Evolutionary conservation across 2,329 filamentous ascomycete genomes (phyloP), one percentile per base, ranked within the genome.

Genomic region (Dactylellina drechsleri): DNA sequence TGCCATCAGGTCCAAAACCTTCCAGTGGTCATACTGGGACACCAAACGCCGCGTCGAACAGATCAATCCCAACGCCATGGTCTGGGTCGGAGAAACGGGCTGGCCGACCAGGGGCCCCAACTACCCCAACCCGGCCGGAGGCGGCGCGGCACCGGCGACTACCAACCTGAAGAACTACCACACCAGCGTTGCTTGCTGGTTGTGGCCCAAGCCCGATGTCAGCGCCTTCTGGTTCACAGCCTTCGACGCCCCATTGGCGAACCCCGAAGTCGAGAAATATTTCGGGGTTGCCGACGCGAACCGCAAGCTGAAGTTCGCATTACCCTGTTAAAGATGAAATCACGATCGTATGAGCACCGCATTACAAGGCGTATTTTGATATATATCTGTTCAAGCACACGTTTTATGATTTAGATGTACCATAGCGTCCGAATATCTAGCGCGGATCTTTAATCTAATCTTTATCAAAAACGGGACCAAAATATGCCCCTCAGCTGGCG

Each of bases 51-150:
- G 87, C 80, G 87, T 92, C 77, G 87, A 90, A 82, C 80, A 84
- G 74, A 77, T 89, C 64, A 85, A 86, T 43, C 87, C 87, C 36
- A 83, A 83, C 36, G 81, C 86, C 74, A 87, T 89, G 80, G 85
- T 92, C 78, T 89, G 88, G 84, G 89, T 88, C 77, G 90, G 89
- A 77, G 90, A 91, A 83, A 90, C 88, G 74, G 87, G 85, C 76
- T 90, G 88, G 89, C 88, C 88, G 28, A 88, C 86, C 85, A 76
- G 89, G 89, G n/a, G n/a, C n/a, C n/a, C n/a, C n/a, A n/a, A n/a
- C n/a, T n/a, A n/a, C 67, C n/a, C n/a, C n/a, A n/a, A n/a, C n/a
- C n/a, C n/a, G n/a, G n/a, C n/a, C n/a, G n/a, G n/a, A n/a, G n/a
- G n/a, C n/a, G n/a, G n/a, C n/a, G n/a, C n/a, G n/a, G n/a, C n/a